Base-by-base conservation (phyloP, 2,329 filamentous ascomycete genomes). In the Colletotrichum liriopes region DNA sequence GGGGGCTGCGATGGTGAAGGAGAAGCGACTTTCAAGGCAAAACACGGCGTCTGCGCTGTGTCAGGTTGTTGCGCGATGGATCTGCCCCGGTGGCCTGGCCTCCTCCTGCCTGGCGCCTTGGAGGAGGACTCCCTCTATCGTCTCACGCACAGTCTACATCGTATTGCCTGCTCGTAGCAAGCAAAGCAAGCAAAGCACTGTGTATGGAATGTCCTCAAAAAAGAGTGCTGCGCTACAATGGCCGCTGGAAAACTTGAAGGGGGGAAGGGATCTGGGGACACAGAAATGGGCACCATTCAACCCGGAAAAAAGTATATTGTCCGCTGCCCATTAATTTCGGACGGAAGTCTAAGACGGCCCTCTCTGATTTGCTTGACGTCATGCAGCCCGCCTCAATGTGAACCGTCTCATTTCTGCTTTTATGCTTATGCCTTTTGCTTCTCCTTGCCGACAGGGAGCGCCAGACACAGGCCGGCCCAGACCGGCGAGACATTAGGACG, bases 361-460 rank as follows among this genome's bases (percentile, higher is more conserved):
- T 35, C 16, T 72, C 59, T 59, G 52, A 54, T 64, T 69, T 54
- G 59, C 45, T 45, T 72, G 65, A 72, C 69, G 65, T 69, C 65
- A 69, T 69, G 65, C 37, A 41, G 23, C 23, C 39, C 16, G 29
- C 26, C 23, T 18, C n/a, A 47, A 14, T 14, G 11, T 1, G 39
- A 29, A 37, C 45, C 51, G 59, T 59, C 58, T 69, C 65, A 72
- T 72, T 69, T 72, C 59, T 64, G 59, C 43, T 45, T 29, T 64
- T 72, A 60, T 72, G 59, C 65, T 69, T 72, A 69, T 43, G 45
- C 59, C 35, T 49, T 60, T 64, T 41, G 29, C 26, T 43, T 59
- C 16, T 35, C 52, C n/a, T 26, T 9, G 32, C 14, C 20, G 32
- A 39, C 65, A 71, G 58, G 68, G 67, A 49, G n/a, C 20, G 52